Evolutionary conservation across 2,329 filamentous ascomycete genomes (phyloP).

Genomic region (Metarhizium guizhouense): DNA sequence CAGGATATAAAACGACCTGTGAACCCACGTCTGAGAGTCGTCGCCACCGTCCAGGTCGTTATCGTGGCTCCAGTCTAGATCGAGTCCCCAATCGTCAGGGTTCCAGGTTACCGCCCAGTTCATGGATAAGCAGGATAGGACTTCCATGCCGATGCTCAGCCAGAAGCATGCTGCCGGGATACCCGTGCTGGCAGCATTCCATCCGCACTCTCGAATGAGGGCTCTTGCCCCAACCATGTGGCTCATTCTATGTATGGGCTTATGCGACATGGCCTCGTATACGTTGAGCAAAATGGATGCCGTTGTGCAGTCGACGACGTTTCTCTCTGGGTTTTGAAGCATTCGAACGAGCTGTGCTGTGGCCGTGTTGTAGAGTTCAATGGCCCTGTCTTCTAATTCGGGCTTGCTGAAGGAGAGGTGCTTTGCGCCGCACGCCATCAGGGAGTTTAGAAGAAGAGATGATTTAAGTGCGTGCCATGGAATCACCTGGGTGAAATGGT

Average conservation of each 20-base stretch:
- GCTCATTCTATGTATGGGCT: slow-evolving; percentile 71
- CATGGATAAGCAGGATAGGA: slow-evolving; percentile 79
- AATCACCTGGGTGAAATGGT: slow-evolving; percentile 79
- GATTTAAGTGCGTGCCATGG: slow-evolving; percentile 75
- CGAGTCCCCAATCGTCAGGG: slow-evolving; percentile 80
- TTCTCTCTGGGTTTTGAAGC: slow-evolving; percentile 75
- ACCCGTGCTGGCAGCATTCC: slow-evolving; percentile 71
- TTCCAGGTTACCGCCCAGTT: slow-evolving; percentile 85
- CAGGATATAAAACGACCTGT: slow-evolving; percentile 80
- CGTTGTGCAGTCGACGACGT: slow-evolving; percentile 76
- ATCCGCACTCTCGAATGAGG: slow-evolving; percentile 80
- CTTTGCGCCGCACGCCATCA: slow-evolving; percentile 79
- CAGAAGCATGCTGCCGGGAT: slow-evolving; percentile 88
- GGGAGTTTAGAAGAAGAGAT: slow-evolving; percentile 81
- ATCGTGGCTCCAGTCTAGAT: slow-evolving; percentile 50
- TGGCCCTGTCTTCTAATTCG: slow-evolving; percentile 67
- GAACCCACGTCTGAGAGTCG: slow-evolving; percentile 57
- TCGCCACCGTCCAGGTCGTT: slow-evolving; percentile 39
- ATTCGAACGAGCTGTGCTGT: slow-evolving; percentile 68
- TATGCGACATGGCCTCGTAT: slow-evolving; percentile 87
- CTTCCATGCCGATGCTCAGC: slow-evolving; percentile 84
- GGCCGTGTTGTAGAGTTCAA: slow-evolving; percentile 78
- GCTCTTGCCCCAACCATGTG: slow-evolving; percentile 80
- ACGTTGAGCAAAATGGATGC: slow-evolving; percentile 84
- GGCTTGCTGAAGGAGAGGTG: slow-evolving; percentile 66